phyloP scores from a whole-genome alignment of 768 basidiomycete genomes.

The Leccinum truebloodii region DNA sequence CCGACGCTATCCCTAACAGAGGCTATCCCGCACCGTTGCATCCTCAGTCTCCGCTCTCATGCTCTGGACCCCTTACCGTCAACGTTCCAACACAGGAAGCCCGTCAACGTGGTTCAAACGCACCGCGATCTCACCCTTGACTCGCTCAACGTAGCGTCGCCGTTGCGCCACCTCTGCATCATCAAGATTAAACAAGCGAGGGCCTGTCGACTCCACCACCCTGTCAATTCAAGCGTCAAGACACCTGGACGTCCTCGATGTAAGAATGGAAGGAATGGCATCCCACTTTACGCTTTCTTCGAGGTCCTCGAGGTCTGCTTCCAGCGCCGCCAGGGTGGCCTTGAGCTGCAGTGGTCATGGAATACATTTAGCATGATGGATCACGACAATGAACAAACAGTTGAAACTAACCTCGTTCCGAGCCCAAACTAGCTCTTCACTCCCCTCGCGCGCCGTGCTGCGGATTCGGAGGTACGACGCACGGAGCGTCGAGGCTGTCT shows the following conservation, averaged over 20 bases:
- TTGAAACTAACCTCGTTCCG: slow-evolving; percentile 61
- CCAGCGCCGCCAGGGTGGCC: slow-evolving; percentile 72
- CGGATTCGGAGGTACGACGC: slow-evolving; percentile 79
- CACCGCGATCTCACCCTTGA: slow-evolving; percentile 80
- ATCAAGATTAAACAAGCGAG: slow-evolving; percentile 80
- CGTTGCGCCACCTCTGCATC: slow-evolving; percentile 75
- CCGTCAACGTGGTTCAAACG: slow-evolving; percentile 26
- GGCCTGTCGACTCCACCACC: slow-evolving; percentile 85
- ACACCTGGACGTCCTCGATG: neutral
- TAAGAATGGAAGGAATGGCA: neutral
- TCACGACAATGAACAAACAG: neutral
- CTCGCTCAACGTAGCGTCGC: slow-evolving; percentile 72
- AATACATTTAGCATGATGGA: neutral
- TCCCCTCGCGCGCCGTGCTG: slow-evolving; percentile 69
- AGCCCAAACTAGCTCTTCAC: slow-evolving; percentile 80
- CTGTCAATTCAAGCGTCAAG: slow-evolving; percentile 39
- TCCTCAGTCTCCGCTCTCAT: slow-evolving; percentile 67
- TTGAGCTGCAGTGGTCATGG: slow-evolving; percentile 51
- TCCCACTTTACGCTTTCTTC: slow-evolving; percentile 88
- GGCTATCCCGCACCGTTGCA: slow-evolving; percentile 16
- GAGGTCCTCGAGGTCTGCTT: slow-evolving; percentile 89
- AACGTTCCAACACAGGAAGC: slow-evolving; percentile 10
- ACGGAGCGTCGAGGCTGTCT: slow-evolving; percentile 67
- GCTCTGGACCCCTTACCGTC: slow-evolving; percentile 54
- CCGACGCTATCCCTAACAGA: neutral